These are phyloP conservation scores for Penicillium psychrosexuale DNA, from an alignment of 2,329 filamentous ascomycete genomes.

Conservation along the genomic window DNA sequence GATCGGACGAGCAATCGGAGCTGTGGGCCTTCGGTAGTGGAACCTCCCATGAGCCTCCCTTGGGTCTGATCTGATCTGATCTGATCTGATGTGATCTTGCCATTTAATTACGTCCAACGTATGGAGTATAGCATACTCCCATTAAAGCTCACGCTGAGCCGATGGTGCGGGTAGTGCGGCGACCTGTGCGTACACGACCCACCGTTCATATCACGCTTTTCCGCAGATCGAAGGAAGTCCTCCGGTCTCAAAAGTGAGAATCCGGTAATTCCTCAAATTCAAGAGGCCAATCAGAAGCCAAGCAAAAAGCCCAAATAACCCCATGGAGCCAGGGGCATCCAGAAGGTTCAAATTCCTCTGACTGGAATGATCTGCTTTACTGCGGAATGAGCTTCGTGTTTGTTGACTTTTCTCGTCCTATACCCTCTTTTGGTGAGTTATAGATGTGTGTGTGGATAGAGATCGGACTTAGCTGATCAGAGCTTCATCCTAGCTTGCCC, in stretches of 20 bases:
- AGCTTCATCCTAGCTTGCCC: conserved; percentile 11
- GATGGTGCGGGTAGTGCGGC: not conserved
- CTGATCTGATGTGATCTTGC: not conserved
- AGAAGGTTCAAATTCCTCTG: conserved; percentile 10
- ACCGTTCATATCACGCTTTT: conserved; percentile 10
- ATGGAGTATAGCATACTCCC: not conserved
- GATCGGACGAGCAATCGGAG: not conserved
- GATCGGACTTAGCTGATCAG: conserved; percentile 1
- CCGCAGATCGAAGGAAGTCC: not conserved
- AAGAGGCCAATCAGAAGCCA: conserved; percentile 1
- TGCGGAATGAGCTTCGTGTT: conserved; percentile 8
- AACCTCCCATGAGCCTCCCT: not conserved
- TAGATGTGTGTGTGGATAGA: not conserved
- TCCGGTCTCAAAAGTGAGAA: not conserved
- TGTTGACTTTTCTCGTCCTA: conserved; percentile 5
- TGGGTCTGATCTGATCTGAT: not conserved
- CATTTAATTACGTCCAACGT: not conserved
- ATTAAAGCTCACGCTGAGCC: not conserved
- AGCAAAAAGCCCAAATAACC: not conserved
- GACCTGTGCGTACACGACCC: conserved; percentile 10
- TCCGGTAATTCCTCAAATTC: not conserved
- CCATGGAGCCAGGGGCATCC: conserved; percentile 2
- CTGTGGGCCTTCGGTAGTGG: not conserved
- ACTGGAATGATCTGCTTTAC: conserved; percentile 12
- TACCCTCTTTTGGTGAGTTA: conserved; percentile 3